Percentiles rank a stretch among this genome's conserved stretches.
These are phyloP conservation scores for Esteya vermicola DNA, from an alignment of 2,329 filamentous ascomycete species.

Conservation along the genomic window DNA sequence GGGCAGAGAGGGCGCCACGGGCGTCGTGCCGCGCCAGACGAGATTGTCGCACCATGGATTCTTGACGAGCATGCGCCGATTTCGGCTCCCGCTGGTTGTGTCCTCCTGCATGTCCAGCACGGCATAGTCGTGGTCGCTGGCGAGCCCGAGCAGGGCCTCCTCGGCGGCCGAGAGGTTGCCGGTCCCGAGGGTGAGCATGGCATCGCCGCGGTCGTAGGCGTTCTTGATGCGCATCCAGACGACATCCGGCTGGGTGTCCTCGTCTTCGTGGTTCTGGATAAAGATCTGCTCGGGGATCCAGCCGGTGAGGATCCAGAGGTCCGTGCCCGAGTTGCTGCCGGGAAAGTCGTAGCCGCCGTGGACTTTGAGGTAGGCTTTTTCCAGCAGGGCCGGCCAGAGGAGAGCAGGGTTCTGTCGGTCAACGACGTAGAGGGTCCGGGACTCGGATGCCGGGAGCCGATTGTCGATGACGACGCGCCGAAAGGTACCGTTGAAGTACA, in stretches of 20 bases:
- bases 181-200: conserved; percentile 81
- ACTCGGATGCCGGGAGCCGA: conserved; percentile 58
- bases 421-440: conserved; percentile 70
- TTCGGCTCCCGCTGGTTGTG: conserved; percentile 37
- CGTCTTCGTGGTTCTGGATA: conserved; percentile 68
- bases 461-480: conserved; percentile 83
- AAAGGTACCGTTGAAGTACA: conserved; percentile 92
- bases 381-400: conserved; percentile 82
- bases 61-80: conserved; percentile 70
- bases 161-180: conserved; percentile 65
- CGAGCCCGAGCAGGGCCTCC: conserved; percentile 67
- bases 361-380: conserved; percentile 94
- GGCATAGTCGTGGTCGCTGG: conserved; percentile 87
- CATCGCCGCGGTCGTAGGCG: conserved; percentile 63
- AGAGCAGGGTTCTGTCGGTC: conserved; percentile 70
- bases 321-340: conserved; percentile 91
- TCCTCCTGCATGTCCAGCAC: conserved; percentile 62
- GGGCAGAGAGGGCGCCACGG: too few species aligned
- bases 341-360: conserved; percentile 95
- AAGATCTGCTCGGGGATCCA: conserved; percentile 97
- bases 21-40: conserved; percentile 46
- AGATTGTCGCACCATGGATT: conserved; percentile 89
- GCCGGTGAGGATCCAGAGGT: conserved; percentile 81
- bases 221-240: conserved; percentile 67
- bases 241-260: conserved; percentile 55